Evolutionary conservation across 2,329 filamentous ascomycete species (phyloP).

Genomic region (Botrytis fabae): DNA sequence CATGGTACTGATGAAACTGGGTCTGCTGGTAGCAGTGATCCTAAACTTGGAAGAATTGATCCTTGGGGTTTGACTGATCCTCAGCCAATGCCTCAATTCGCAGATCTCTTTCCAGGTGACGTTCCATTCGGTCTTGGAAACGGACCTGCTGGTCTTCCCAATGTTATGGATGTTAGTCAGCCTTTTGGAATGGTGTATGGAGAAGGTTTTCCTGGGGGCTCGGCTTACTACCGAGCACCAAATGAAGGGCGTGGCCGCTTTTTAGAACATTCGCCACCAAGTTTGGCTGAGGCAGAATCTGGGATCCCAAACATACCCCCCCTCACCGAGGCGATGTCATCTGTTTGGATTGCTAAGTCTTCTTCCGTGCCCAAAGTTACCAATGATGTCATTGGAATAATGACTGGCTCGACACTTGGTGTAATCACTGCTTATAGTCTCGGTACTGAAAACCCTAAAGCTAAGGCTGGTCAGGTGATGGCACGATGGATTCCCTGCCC

Average conservation of each 20-base stretch:
- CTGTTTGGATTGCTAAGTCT: conserved; percentile 89
- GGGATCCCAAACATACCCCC: conserved; percentile 77
- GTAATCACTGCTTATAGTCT: conserved; percentile 81
- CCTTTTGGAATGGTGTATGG: conserved; percentile 80
- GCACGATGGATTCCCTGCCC: conserved; percentile 89
- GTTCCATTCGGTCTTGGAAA: conserved; percentile 75
- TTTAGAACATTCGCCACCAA: conserved; percentile 61
- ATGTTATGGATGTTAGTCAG: conserved; percentile 89
- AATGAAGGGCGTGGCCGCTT: conserved; percentile 78
- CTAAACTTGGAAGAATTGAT: conserved; percentile 71
- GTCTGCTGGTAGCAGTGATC: conserved; percentile 78
- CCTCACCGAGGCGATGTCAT: conserved; percentile 69
- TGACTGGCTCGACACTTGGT: conserved; percentile 81
- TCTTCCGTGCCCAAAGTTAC: conserved; percentile 69
- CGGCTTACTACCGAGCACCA: conserved; percentile 72
- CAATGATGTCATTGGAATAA: conserved; percentile 75
- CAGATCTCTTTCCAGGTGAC: conserved; percentile 72
- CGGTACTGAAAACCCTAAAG: conserved; percentile 51
- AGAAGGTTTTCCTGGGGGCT: conserved; percentile 82
- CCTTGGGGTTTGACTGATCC: conserved; percentile 80
- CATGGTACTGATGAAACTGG: conserved; percentile 81
- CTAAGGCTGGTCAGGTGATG: conserved; percentile 75
- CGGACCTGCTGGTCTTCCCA: conserved; percentile 76
- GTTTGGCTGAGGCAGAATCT: conserved; percentile 60
- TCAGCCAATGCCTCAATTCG: conserved; percentile 73